Evolutionary conservation across 2,329 filamentous ascomycete genomes (phyloP).

Genomic region (Ophiocordyceps polyrhachis-furcata): DNA sequence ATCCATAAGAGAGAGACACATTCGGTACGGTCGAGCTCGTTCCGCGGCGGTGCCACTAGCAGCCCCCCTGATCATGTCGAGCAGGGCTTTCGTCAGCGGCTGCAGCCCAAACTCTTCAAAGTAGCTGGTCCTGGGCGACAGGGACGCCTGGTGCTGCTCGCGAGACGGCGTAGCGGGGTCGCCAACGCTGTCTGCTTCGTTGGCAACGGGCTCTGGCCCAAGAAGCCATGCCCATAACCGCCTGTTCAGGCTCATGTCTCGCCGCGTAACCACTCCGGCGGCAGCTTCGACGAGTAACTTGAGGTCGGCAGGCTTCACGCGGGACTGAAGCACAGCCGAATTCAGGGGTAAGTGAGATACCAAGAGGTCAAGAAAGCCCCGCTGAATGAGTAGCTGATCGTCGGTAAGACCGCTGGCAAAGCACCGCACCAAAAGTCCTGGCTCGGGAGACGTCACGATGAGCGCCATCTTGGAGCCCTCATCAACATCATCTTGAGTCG

Average conservation of each 20-base stretch:
- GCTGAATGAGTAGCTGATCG: constrained; percentile 76
- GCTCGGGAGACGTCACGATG: constrained; percentile 73
- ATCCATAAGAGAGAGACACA: constrained; percentile 93
- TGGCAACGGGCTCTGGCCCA: constrained; percentile 45
- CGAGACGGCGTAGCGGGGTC: constrained; percentile 25
- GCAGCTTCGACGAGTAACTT: constrained; percentile 69
- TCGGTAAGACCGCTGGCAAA: constrained; percentile 82
- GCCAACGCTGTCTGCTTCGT: constrained; percentile 26
- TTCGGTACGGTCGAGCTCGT: constrained; percentile 68
- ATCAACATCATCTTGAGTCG: constrained; percentile 2
- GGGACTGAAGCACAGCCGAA: constrained; percentile 59
- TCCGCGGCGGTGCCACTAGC: constrained; percentile 27
- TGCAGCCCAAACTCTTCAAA: constrained; percentile 66
- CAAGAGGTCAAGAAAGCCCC: constrained; percentile 81
- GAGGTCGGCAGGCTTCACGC: constrained; percentile 55
- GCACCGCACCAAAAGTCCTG: constrained; percentile 73
- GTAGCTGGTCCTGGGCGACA: constrained; percentile 51
- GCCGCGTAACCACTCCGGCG: constrained; percentile 66
- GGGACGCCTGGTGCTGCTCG: constrained; percentile 23
- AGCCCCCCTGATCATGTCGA: constrained; percentile 48
- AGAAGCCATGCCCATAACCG: constrained; percentile 93
- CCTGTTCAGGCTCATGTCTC: constrained; percentile 93
- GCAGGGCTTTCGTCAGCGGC: constrained; percentile 53
- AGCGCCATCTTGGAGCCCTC: constrained; percentile 30
- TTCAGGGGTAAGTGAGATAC: constrained; percentile 79